Conservation (phyloP, 805 yeast species). For the Saccharomycopsis oosterbeekiorum region DNA sequence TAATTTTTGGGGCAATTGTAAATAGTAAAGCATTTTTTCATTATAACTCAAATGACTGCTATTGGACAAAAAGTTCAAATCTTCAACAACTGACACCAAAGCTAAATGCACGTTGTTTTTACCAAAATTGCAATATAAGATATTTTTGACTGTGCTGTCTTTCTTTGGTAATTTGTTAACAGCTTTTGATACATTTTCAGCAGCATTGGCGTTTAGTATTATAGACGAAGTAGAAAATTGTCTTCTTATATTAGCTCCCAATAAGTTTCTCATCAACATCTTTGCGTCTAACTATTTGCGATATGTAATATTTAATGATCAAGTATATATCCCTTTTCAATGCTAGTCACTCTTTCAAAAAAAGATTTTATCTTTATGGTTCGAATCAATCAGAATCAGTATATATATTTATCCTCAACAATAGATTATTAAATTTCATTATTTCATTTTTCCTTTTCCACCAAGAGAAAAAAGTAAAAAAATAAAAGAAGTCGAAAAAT, state of each 20-base stretch:
- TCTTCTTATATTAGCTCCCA: background rate
- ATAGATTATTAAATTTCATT: background rate
- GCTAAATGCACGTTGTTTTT: conserved; percentile 80
- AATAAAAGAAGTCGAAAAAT: background rate
- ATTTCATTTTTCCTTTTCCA: background rate
- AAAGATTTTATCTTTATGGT: too few species aligned
- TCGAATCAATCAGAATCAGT: too few species aligned
- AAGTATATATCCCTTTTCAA: too few species aligned
- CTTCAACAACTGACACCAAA: conserved; percentile 60
- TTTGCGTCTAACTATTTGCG: background rate
- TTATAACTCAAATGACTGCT: conserved; percentile 48
- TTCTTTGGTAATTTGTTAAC: background rate
- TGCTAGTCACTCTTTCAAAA: too few species aligned
- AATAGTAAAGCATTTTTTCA: conserved; percentile 65
- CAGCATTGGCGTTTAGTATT: background rate
- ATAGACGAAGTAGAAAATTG: background rate
- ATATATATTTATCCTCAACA: too few species aligned
- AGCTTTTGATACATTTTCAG: background rate
- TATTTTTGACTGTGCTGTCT: conserved; percentile 42
- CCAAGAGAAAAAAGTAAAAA: background rate
- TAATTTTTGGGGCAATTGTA: conserved; percentile 71
- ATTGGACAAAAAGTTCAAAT: conserved; percentile 44
- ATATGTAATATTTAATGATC: background rate
- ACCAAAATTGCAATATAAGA: conserved; percentile 66
- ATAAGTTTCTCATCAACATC: background rate